These are phyloP conservation scores for Leishmania arabica DNA, from an alignment of 208 protist species.

Conservation along the genomic window DNA sequence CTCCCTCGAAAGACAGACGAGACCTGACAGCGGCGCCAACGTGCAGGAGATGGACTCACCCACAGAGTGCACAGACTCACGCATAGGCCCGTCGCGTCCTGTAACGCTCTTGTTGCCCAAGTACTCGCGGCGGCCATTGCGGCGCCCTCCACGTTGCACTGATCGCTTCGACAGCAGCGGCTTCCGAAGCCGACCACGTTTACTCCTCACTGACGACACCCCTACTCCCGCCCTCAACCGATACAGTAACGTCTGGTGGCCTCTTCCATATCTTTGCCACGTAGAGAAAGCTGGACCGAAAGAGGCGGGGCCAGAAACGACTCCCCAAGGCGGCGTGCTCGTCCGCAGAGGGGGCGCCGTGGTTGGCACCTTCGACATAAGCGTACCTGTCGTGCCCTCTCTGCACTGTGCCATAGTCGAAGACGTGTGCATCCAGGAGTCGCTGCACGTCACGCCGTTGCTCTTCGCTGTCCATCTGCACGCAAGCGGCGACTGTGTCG, in stretches of 20 bases:
- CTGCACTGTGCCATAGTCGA: constrained; percentile 35
- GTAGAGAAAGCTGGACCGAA: constrained; percentile 81
- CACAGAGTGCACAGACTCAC: not conserved
- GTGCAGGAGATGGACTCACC: not conserved
- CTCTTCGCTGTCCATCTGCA: constrained; percentile 13
- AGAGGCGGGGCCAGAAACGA: constrained; percentile 69
- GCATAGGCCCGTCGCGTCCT: not conserved
- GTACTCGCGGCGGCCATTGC: not conserved
- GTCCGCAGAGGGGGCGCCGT: not conserved
- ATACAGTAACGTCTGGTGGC: constrained; percentile 1
- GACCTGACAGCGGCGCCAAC: not conserved
- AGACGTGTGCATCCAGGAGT: constrained; percentile 22
- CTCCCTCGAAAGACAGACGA: not conserved
- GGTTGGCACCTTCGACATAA: not conserved
- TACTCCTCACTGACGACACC: not conserved
- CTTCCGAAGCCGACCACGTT: not conserved
- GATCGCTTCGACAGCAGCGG: not conserved
- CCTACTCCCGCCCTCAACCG: not conserved
- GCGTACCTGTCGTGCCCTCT: constrained; percentile 1
- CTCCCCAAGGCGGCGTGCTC: constrained; percentile 22
- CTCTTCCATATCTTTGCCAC: constrained; percentile 81
- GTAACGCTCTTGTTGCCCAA: no score
- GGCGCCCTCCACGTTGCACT: no score
- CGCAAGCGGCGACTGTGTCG: constrained; percentile 9
- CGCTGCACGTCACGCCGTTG: constrained; percentile 18